Conservation (phyloP, 345 rosid genomes). For the Gossypium turneri region DNA sequence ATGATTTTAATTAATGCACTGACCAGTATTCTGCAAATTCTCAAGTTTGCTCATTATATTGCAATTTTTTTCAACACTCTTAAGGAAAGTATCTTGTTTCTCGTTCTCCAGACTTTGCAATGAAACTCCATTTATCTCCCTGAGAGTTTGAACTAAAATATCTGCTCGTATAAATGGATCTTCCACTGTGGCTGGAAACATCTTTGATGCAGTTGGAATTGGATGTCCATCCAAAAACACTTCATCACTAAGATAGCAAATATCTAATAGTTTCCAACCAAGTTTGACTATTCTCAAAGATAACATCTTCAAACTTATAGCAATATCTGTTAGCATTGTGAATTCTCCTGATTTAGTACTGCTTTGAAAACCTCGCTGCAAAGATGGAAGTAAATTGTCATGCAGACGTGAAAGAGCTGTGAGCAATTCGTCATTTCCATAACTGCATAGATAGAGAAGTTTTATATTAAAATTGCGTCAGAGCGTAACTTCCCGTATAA, state of each 20-base stretch:
- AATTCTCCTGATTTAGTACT: slow-evolving; percentile 43
- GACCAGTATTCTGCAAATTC: slow-evolving; percentile 65
- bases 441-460: slow-evolving; percentile 42
- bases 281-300: slow-evolving; percentile 58
- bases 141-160: slow-evolving; percentile 69
- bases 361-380: slow-evolving; percentile 53
- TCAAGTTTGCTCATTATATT: slow-evolving; percentile 50
- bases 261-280: slow-evolving; percentile 77
- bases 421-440: slow-evolving; percentile 79
- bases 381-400: slow-evolving; percentile 80
- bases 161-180: slow-evolving; percentile 88
- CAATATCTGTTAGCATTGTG: slow-evolving; percentile 40
- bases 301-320: slow-evolving; percentile 65
- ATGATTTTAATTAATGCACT: slow-evolving; percentile 11
- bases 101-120: slow-evolving; percentile 45
- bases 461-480: slow-evolving; percentile 15
- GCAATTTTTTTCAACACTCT: slow-evolving; percentile 54
- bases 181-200: slow-evolving; percentile 83
- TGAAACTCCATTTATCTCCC: slow-evolving; percentile 67
- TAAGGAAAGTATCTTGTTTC: slow-evolving; percentile 47
- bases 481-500: slow-evolving; percentile 3
- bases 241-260: slow-evolving; percentile 63
- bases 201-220: slow-evolving; percentile 54
- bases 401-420: slow-evolving; percentile 60
- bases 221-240: slow-evolving; percentile 38